These are phyloP conservation scores for Boletus subcaerulescens DNA, from an alignment of 768 basidiomycete genomes.

Conservation along the genomic window DNA sequence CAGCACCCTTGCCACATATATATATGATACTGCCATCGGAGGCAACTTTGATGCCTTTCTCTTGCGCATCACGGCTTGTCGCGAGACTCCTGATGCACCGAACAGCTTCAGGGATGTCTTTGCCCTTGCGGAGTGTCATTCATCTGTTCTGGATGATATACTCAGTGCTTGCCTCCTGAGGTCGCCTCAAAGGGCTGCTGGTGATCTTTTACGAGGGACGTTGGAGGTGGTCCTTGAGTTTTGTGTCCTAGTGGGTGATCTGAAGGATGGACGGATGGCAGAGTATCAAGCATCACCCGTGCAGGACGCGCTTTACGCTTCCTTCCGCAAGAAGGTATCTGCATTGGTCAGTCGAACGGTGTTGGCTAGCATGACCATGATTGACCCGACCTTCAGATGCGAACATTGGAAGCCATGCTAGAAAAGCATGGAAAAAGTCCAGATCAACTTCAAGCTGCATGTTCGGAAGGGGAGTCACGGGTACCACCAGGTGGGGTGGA, in stretches of 20 bases:
- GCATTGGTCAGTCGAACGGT: conserved; percentile 47
- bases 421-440: conserved; percentile 44
- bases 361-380: background rate
- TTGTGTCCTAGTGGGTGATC: conserved; percentile 60
- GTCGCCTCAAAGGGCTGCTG: conserved; percentile 61
- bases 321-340: conserved; percentile 54
- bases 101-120: conserved; percentile 67
- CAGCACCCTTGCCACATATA: conserved; percentile 60
- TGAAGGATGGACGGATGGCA: conserved; percentile 49
- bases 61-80: conserved; percentile 33
- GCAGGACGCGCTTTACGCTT: conserved; percentile 51
- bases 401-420: conserved; percentile 50
- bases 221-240: conserved; percentile 68
- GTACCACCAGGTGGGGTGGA: conserved; percentile 50
- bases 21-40: conserved; percentile 79
- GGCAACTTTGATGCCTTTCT: conserved; percentile 75
- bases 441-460: conserved; percentile 23
- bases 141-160: conserved; percentile 66
- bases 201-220: conserved; percentile 60
- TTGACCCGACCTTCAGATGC: conserved; percentile 41
- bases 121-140: conserved; percentile 64
- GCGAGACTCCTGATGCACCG: conserved; percentile 16
- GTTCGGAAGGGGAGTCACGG: conserved; percentile 29
- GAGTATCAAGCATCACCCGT: conserved; percentile 63
- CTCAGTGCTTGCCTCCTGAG: conserved; percentile 72